Conservation (phyloP, 106 monocot genomes). For the Alisma plantagoaquatica region DNA sequence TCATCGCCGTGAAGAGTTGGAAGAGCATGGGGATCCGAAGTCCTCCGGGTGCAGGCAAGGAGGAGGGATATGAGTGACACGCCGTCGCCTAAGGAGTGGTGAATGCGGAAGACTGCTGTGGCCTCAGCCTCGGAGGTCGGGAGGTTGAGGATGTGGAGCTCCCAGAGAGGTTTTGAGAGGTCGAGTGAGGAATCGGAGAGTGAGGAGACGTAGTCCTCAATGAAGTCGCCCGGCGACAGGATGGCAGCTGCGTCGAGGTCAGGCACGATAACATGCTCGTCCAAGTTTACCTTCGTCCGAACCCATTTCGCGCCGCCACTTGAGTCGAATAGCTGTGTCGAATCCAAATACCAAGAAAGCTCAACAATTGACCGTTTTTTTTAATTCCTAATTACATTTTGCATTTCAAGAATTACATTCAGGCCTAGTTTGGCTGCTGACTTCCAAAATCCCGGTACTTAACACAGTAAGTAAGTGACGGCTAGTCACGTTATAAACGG, state of each 20-base stretch:
- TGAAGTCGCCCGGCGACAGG: constrained; percentile 19
- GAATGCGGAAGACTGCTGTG: constrained; percentile 42
- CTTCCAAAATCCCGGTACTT: no score
- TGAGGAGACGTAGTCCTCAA: constrained; percentile 59
- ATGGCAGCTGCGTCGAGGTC: constrained; percentile 12
- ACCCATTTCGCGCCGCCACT: constrained; percentile 37
- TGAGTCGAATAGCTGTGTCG: constrained; percentile 17
- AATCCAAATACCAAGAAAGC: no score
- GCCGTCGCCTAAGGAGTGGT: constrained; percentile 88
- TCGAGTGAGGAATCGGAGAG: constrained; percentile 32
- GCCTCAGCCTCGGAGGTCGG: constrained; percentile 43
- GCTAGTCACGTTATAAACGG: no score
- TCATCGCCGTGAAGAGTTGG: constrained; percentile 37
- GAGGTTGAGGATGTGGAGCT: constrained; percentile 68
- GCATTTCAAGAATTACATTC: no score
- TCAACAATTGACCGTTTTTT: no score
- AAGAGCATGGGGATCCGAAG: constrained; percentile 35
- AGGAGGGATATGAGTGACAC: constrained; percentile 69
- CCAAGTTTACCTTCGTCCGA: constrained; percentile 36
- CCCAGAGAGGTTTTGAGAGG: constrained; percentile 60
- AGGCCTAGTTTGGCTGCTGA: no score
- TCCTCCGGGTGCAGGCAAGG: constrained; percentile 67
- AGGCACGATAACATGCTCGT: constrained; percentile 46
- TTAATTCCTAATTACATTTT: no score
- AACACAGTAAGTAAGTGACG: no score